phyloP scores from a whole-genome alignment of 192 early-diverging fungal genomes.

The Irineochytrium annulatum region DNA sequence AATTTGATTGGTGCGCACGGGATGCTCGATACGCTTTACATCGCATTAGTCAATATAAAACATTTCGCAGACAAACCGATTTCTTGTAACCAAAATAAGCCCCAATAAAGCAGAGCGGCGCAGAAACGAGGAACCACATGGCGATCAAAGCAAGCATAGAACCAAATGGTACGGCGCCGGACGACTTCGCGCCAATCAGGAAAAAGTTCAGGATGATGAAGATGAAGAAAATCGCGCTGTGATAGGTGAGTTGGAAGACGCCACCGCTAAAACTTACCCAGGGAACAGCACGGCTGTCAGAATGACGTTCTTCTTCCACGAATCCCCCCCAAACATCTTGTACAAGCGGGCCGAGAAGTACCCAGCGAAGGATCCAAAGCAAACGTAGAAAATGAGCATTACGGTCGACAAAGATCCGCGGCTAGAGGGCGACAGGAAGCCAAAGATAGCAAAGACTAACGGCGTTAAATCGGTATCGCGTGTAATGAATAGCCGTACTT shows the following conservation, averaged over 20 bases:
- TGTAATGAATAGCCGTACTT: conserved; percentile 24
- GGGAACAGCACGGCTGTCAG: conserved; percentile 81
- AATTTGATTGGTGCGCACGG: conserved; percentile 86
- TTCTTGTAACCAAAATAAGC: conserved; percentile 82
- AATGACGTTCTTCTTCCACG: conserved; percentile 81
- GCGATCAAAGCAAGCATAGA: conserved; percentile 74
- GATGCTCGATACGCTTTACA: conserved; percentile 65
- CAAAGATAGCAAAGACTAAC: conserved; percentile 83
- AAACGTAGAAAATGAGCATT: conserved; percentile 89
- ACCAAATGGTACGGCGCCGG: conserved; percentile 85
- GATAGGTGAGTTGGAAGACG: not conserved
- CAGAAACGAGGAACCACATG: conserved; percentile 76
- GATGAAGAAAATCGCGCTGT: conserved; percentile 50
- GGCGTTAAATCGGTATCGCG: not conserved
- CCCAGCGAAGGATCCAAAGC: conserved; percentile 84
- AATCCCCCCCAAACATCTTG: conserved; percentile 88
- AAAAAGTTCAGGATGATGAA: conserved; percentile 80
- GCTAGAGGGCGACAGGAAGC: conserved; percentile 82
- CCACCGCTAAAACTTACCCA: conserved; percentile 39
- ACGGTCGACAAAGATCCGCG: conserved; percentile 90
- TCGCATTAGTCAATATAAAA: conserved; percentile 6
- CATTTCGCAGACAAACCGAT: conserved; percentile 14
- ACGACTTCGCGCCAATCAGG: conserved; percentile 80
- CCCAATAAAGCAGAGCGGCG: conserved; percentile 78
- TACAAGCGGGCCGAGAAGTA: conserved; percentile 85